Conservation (phyloP, 345 rosid genomes). For the Eucalyptus erythrocorys region DNA sequence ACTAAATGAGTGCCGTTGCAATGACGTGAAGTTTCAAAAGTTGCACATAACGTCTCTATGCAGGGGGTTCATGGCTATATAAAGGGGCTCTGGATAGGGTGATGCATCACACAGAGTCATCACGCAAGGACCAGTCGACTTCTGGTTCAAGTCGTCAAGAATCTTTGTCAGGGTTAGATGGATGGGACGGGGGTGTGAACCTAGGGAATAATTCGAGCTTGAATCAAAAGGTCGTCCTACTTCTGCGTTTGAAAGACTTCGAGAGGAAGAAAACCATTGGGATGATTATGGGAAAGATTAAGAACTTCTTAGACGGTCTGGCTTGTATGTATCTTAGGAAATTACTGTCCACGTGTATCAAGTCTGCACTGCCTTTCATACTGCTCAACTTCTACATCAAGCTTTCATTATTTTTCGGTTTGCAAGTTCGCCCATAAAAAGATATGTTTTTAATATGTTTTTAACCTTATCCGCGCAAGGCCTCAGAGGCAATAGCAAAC, state of each 20-base stretch:
- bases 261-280: not conserved
- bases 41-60: not conserved
- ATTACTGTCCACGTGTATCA: not conserved
- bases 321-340: not conserved
- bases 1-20: slow-evolving; percentile 1
- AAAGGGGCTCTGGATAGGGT: not conserved
- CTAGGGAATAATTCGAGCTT: not conserved
- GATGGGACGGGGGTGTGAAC: not conserved
- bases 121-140: not conserved
- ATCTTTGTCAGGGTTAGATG: not conserved
- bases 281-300: slow-evolving; percentile 8
- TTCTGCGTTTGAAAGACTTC: slow-evolving; percentile 1
- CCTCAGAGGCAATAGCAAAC: not conserved
- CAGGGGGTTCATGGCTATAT: slow-evolving; percentile 4
- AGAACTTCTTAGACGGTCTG: slow-evolving; percentile 3
- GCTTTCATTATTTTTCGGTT: not conserved
- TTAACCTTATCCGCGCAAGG: not conserved
- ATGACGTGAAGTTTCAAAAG: slow-evolving; percentile 4
- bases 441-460: no score
- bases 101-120: not conserved
- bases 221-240: slow-evolving; percentile 11
- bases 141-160: slow-evolving; percentile 1
- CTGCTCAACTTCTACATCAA: not conserved
- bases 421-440: not conserved
- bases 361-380: not conserved